Percentiles rank a stretch among this genome's conserved stretches.
These are phyloP conservation scores for Isatis lusitanica DNA, from an alignment of 441 rosid genomes.

Conservation along the genomic window DNA sequence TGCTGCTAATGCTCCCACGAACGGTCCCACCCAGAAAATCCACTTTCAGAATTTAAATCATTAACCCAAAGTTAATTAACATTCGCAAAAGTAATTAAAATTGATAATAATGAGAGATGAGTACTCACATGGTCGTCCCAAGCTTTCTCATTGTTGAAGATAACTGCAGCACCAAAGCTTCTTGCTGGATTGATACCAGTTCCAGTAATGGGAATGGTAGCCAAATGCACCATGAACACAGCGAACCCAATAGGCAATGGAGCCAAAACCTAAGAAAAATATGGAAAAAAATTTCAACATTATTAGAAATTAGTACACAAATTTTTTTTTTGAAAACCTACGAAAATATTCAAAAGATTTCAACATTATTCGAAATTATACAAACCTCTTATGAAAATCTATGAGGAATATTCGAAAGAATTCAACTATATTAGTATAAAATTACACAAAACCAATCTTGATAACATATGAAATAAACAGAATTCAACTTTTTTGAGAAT, in stretches of 20 bases:
- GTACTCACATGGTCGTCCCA: conserved; percentile 72
- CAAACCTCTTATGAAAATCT: neutral
- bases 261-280: conserved; percentile 58
- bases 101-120: neutral
- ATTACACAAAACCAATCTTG: neutral
- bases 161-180: conserved; percentile 83
- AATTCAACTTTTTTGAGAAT: neutral
- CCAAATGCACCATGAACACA: conserved; percentile 79
- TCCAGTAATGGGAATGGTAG: conserved; percentile 82
- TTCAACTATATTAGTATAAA: neutral
- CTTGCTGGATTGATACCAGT: conserved; percentile 91
- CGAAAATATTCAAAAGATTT: neutral
- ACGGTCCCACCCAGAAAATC: conserved; percentile 68
- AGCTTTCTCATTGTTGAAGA: conserved; percentile 53
- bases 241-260: conserved; percentile 85
- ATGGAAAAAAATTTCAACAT: neutral
- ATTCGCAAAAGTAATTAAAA: neutral
- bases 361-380: neutral
- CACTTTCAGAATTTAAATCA: conserved; percentile 40
- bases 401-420: neutral
- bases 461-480: neutral
- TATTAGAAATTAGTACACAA: neutral
- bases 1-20: conserved; percentile 55
- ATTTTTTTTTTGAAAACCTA: neutral
- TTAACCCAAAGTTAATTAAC: neutral